Base-by-base conservation (phyloP, 768 basidiomycete species). In the Epithele typhae region DNA sequence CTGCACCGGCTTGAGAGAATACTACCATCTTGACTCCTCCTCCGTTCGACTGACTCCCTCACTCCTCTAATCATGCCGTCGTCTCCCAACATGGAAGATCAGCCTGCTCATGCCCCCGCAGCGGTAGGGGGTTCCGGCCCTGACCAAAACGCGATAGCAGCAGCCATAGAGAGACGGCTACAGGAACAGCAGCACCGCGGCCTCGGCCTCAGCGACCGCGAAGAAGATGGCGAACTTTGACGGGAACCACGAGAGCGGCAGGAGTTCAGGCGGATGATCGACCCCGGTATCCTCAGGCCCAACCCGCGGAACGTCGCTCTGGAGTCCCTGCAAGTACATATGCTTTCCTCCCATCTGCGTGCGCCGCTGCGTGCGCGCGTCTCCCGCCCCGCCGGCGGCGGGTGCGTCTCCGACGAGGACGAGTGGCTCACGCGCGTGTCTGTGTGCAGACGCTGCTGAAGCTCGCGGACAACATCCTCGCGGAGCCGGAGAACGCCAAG, bases 261-360 rank as follows among this genome's bases (percentile, higher is more conserved):
- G 59, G 70, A 70, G 46, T 90, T 91, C 62, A 76, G 89, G 36
- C 73, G 89, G 32, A 69, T 91, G 49, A 75, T 91, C 49, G 85
- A 91, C 56, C 87, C 87, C 37, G 87, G 86, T 12, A 90, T 92
- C 55, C 57, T 77, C 41, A 76, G 89, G 2, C 84, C 79, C 5
- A 90, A 90, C 60, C 63, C 82, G 11, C 76, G 75, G 52, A 76
- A 75, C 40, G 69, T 77, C 43, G 81, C 83, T 1, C 60, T 77
- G 52, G 72, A 75, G 47, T 75, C 86, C 45, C 67, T 92, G 54
- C 80, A 79, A 74, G 89, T 82, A 74, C 55, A 50, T 37, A 46
- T 22, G 19, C 21, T 37, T 45, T n/a, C n/a, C n/a, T n/a, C n/a
- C n/a, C n/a, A n/a, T n/a, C n/a, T n/a, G n/a, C n/a, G n/a, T n/a